These are phyloP conservation scores for Fusarium fujikuroi DNA, from an alignment of 2,329 filamentous ascomycete species.

Conservation along the genomic window DNA sequence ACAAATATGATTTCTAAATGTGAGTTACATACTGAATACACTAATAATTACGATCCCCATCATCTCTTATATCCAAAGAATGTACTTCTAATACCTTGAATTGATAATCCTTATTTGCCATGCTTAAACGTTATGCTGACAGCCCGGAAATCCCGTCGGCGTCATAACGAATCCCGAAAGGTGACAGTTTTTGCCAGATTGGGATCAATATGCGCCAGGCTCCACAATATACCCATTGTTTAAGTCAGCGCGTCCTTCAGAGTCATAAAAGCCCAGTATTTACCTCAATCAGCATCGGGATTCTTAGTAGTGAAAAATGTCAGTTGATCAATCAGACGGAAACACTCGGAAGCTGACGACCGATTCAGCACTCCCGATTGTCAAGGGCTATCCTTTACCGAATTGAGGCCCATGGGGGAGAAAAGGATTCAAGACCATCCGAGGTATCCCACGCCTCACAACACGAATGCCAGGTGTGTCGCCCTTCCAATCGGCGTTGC, in stretches of 20 bases:
- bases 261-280: background rate
- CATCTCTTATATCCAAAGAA: accelerated
- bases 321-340: background rate
- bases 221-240: background rate
- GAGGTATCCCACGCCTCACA: accelerated
- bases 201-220: background rate
- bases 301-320: background rate
- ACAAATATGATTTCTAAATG: background rate
- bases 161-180: background rate
- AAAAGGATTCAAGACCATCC: accelerated
- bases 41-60: accelerated
- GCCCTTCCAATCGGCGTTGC: background rate
- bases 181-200: background rate
- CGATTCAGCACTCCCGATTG: background rate
- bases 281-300: background rate
- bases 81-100: accelerated
- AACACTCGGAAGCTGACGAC: background rate
- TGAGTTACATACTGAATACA: accelerated
- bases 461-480: background rate
- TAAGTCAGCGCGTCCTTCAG: background rate
- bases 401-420: no score
- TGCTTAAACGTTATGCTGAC: background rate
- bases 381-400: background rate
- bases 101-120: background rate
- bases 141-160: conserved; percentile 2